Evolutionary conservation across 495 filamentous ascomycete genomes (phyloP).

Genomic region (Penicillium crystallinum): DNA sequence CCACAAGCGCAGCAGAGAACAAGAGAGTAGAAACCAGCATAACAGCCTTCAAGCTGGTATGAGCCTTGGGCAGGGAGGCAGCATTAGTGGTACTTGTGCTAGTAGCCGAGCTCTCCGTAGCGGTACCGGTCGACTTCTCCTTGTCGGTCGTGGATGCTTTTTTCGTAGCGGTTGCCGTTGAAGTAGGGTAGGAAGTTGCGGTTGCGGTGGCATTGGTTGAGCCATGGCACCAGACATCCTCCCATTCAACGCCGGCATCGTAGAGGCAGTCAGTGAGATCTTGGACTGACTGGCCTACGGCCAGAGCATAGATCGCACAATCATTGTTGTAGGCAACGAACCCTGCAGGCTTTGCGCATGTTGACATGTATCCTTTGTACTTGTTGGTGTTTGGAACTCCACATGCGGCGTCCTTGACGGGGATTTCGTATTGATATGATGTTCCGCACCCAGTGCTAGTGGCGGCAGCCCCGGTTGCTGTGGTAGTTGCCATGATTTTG

Average conservation of each 20-base stretch:
- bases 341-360: constrained; percentile 9
- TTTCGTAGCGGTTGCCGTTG: not conserved
- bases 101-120: not conserved
- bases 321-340: constrained; percentile 6
- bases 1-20: not conserved
- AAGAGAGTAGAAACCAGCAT: constrained; percentile 1
- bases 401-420: constrained; percentile 16
- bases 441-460: constrained; percentile 8
- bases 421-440: constrained; percentile 13
- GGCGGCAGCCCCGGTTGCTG: not conserved
- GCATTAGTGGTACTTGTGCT: not conserved
- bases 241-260: constrained; percentile 25
- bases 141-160: not conserved
- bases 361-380: constrained; percentile 6
- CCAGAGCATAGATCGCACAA: constrained; percentile 9
- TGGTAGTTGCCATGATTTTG: constrained; percentile 1
- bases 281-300: constrained; percentile 18
- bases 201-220: constrained; percentile 25
- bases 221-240: constrained; percentile 26
- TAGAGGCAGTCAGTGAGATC: constrained; percentile 22
- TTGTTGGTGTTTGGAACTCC: constrained; percentile 13
- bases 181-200: constrained; percentile 17
- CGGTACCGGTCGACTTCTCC: not conserved
- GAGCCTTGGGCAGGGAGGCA: not conserved
- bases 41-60: not conserved